Evolutionary conservation across 2,329 filamentous ascomycete genomes (phyloP).

Genomic region (Trichoderma afroharzianum): DNA sequence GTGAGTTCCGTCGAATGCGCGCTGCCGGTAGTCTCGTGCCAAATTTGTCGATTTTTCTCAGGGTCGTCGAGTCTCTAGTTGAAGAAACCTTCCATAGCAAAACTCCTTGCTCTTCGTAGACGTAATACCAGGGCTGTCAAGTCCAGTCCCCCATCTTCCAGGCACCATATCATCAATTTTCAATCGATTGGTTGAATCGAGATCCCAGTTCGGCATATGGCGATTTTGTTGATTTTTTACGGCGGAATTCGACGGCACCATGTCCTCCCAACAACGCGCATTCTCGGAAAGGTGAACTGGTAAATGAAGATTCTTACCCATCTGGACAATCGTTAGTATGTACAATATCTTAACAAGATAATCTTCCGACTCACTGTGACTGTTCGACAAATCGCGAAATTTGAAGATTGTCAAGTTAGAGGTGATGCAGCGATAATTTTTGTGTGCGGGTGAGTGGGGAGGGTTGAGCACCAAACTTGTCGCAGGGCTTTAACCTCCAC

Average conservation of each 20-base stretch:
- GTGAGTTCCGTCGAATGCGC: not conserved
- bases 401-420: slow-evolving; percentile 40
- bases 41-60: not conserved
- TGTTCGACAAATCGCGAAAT: slow-evolving; percentile 42
- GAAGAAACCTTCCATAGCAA: not conserved
- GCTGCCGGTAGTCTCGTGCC: slow-evolving; percentile 5
- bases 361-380: slow-evolving; percentile 45
- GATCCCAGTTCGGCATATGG: not conserved
- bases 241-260: not conserved
- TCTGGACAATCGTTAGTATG: slow-evolving; percentile 46
- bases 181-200: not conserved
- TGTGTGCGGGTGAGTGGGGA: slow-evolving; percentile 40
- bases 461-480: slow-evolving; percentile 32
- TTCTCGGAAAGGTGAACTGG: not conserved
- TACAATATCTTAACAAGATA: slow-evolving; percentile 36
- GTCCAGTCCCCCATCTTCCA: not conserved
- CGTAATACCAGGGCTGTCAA: not conserved
- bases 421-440: slow-evolving; percentile 38
- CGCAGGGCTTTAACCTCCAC: slow-evolving; percentile 37
- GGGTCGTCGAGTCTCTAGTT: not conserved
- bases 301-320: slow-evolving; percentile 52
- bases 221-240: not conserved
- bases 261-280: slow-evolving; percentile 17
- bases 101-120: not conserved
- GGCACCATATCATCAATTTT: not conserved